Conservation (phyloP, 139 green algal species). For the Coelastrella sp. region DNA sequence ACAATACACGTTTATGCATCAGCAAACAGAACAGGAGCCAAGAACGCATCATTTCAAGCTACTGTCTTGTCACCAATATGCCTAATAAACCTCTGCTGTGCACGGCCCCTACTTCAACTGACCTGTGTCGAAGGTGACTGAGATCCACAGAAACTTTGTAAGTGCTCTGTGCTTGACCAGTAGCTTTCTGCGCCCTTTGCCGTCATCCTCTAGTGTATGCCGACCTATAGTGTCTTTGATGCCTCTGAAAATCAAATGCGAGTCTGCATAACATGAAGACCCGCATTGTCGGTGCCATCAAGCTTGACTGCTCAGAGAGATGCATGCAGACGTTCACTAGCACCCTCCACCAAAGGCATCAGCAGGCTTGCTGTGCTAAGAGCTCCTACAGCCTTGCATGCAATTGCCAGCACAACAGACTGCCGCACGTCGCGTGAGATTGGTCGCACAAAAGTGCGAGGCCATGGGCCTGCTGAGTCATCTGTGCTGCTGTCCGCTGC, state of each 20-base stretch:
- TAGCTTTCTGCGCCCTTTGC: constrained; percentile 35
- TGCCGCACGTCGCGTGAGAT: too few species aligned
- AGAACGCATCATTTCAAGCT: too few species aligned
- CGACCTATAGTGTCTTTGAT: constrained; percentile 35
- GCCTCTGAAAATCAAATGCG: constrained; percentile 49
- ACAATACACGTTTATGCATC: too few species aligned
- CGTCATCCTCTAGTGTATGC: constrained; percentile 26
- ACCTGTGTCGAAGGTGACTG: constrained; percentile 51
- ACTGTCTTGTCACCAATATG: too few species aligned
- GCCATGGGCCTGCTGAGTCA: background rate
- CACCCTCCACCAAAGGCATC: too few species aligned
- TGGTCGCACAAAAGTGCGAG: too few species aligned
- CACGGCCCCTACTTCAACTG: background rate
- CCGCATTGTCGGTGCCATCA: background rate
- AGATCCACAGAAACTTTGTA: constrained; percentile 46
- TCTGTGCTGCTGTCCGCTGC: background rate
- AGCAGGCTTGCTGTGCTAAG: too few species aligned
- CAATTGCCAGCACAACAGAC: too few species aligned
- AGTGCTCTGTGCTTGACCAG: constrained; percentile 34
- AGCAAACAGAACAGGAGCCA: too few species aligned
- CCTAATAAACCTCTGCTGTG: too few species aligned
- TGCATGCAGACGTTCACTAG: too few species aligned
- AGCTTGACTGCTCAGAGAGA: background rate
- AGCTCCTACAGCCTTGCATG: too few species aligned
- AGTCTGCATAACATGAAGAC: constrained; percentile 10